A percentile compares a stretch with the other conserved stretches of the same genome.
phyloP scores from a whole-genome alignment of 202 grass and related monocot genomes.

The Carex sylvatica region DNA sequence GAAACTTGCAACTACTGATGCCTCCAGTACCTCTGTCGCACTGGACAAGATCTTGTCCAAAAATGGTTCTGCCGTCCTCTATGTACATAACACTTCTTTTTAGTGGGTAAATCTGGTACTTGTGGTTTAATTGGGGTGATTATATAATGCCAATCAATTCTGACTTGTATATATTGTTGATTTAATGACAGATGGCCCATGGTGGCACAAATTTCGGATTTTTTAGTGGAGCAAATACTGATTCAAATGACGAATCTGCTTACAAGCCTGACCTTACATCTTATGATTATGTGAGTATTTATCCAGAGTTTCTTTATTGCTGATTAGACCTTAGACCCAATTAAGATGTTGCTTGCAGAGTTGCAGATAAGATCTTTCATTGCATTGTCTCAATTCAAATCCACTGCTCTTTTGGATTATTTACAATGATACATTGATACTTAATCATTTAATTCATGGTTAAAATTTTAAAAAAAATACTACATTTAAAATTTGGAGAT shows the following conservation, averaged over 20 bases:
- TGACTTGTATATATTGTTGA: constrained; percentile 7
- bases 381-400: constrained; percentile 12
- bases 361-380: background rate
- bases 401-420: constrained; percentile 19
- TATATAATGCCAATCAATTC: constrained; percentile 27
- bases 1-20: constrained; percentile 58
- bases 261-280: constrained; percentile 92
- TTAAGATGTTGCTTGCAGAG: background rate
- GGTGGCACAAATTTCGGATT: constrained; percentile 97
- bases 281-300: constrained; percentile 84
- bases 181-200: constrained; percentile 81
- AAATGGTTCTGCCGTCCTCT: constrained; percentile 93
- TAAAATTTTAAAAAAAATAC: background rate
- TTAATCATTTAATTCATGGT: background rate
- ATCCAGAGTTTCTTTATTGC: constrained; percentile 8
- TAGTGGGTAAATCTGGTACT: constrained; percentile 28
- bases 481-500: background rate
- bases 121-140: constrained; percentile 20
- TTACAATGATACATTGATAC: constrained; percentile 16
- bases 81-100: constrained; percentile 53
- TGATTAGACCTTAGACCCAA: background rate
- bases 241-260: constrained; percentile 77
- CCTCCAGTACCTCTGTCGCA: constrained; percentile 56
- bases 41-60: constrained; percentile 69
- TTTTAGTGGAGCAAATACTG: constrained; percentile 97